Percentiles rank a stretch among this genome's conserved stretches.
Evolutionary conservation across 169 alveolate genomes (phyloP).

Genomic region (Cryptosporidium ryanae): DNA sequence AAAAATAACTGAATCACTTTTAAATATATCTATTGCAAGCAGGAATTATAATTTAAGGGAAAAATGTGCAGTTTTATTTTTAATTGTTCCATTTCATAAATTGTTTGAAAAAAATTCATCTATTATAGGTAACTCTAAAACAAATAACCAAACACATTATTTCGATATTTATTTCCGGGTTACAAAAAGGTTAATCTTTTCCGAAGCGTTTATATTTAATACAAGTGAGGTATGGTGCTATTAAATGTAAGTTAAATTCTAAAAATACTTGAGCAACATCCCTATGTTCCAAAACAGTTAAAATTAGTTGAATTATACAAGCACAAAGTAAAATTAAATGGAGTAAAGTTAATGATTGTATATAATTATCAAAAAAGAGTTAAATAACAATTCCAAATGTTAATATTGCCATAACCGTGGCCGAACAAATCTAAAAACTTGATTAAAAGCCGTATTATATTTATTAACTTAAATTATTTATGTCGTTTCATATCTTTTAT

Average conservation of each 20-base stretch:
- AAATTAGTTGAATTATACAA: conserved; percentile 30
- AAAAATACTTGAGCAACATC: conserved; percentile 77
- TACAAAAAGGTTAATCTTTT: neutral
- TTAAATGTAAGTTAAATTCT: conserved; percentile 77
- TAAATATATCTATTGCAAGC: too few species aligned
- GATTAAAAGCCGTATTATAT: too few species aligned
- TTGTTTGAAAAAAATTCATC: too few species aligned
- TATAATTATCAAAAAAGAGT: too few species aligned
- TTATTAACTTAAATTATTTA: neutral
- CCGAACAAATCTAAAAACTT: too few species aligned
- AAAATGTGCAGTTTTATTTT: too few species aligned
- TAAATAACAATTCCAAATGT: too few species aligned
- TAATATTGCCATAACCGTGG: too few species aligned
- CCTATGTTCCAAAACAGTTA: conserved; percentile 78
- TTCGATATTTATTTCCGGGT: conserved; percentile 17
- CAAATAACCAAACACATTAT: conserved; percentile 77
- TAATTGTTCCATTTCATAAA: too few species aligned
- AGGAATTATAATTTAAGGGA: too few species aligned
- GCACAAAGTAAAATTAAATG: neutral
- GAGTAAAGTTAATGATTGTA: too few species aligned
- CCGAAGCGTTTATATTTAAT: conserved; percentile 49
- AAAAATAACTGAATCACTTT: conserved; percentile 77
- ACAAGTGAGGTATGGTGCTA: conserved; percentile 71
- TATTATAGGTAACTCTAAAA: conserved; percentile 76
- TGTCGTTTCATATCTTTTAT: neutral